Conservation (phyloP, 2,329 filamentous ascomycete species). For the Clonostachys byssicola region DNA sequence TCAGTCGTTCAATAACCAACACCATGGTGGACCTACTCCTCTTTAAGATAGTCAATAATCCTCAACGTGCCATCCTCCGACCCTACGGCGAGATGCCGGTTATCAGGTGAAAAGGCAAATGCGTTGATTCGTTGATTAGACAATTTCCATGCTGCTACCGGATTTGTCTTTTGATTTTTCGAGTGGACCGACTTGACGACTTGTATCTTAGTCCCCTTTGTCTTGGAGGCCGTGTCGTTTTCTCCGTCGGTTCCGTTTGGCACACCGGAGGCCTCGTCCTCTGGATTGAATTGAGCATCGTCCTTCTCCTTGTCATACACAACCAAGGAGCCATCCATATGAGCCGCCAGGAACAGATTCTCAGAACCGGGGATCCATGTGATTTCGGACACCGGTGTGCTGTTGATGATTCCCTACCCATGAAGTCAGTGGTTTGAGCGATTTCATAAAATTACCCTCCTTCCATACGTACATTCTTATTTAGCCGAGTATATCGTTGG, state of each 20-base stretch:
- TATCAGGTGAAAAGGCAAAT: conserved; percentile 89
- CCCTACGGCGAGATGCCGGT: conserved; percentile 80
- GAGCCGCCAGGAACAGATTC: conserved; percentile 84
- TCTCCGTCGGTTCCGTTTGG: conserved; percentile 63
- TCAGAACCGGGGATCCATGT: conserved; percentile 94
- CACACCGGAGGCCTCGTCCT: conserved; percentile 42
- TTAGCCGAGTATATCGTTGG: conserved; percentile 90
- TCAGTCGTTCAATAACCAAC: background rate
- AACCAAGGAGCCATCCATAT: conserved; percentile 85
- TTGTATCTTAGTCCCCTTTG: conserved; percentile 47
- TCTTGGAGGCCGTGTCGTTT: conserved; percentile 25
- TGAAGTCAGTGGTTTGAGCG: conserved; percentile 1
- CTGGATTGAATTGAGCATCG: conserved; percentile 72
- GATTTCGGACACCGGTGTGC: conserved; percentile 80
- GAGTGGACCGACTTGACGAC: conserved; percentile 91
- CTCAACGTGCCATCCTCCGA: conserved; percentile 87
- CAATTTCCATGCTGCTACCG: conserved; percentile 87
- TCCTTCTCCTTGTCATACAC: conserved; percentile 99
- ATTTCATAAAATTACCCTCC: background rate
- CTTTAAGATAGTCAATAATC: conserved; percentile 87
- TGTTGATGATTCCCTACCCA: conserved; percentile 76
- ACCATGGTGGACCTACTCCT: conserved; percentile 59
- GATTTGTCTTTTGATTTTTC: conserved; percentile 89
- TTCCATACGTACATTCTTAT: conserved; percentile 78
- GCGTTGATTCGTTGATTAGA: conserved; percentile 88